A percentile compares a stretch with the other conserved stretches of the same genome.
phyloP scores from a whole-genome alignment of 352 stramenopile species.

The Elongisporangium senticosum region DNA sequence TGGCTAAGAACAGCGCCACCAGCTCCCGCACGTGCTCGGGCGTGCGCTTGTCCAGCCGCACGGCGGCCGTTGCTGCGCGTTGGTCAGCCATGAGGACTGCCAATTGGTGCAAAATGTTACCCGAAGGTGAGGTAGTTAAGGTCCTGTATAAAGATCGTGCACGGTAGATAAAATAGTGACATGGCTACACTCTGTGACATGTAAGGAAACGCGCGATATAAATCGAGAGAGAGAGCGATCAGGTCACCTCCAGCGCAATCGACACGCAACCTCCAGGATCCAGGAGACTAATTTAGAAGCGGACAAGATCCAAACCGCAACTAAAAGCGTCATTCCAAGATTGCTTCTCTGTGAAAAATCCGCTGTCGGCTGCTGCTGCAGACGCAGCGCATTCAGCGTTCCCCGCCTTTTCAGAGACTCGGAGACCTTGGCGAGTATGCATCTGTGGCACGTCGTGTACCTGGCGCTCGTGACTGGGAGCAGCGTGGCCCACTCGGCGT shows the following conservation, averaged over 20 bases:
- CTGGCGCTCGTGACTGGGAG: not conserved
- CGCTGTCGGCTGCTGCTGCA: too few species aligned
- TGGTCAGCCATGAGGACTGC: too few species aligned
- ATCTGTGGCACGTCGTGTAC: not conserved
- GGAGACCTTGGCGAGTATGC: not conserved
- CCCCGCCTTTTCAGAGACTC: not conserved
- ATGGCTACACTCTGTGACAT: not conserved
- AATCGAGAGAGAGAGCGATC: not conserved
- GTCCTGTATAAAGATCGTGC: not conserved
- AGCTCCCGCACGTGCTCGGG: conserved; percentile 39
- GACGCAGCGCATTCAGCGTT: not conserved
- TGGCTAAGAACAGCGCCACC: conserved; percentile 50
- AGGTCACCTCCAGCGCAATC: not conserved
- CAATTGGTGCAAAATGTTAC: not conserved
- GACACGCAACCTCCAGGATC: not conserved
- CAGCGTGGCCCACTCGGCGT: not conserved
- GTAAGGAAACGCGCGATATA: not conserved
- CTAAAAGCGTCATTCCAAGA: not conserved
- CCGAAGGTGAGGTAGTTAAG: not conserved
- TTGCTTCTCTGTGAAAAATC: not conserved
- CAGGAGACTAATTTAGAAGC: not conserved
- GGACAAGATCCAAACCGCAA: not conserved
- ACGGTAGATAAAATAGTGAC: not conserved
- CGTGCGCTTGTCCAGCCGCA: conserved; percentile 28
- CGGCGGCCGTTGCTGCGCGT: not conserved